Evolutionary conservation across 441 rosid genomes (phyloP), one percentile per base, ranked within the genome.

Genomic region (Hypseocharis bilobata): DNA sequence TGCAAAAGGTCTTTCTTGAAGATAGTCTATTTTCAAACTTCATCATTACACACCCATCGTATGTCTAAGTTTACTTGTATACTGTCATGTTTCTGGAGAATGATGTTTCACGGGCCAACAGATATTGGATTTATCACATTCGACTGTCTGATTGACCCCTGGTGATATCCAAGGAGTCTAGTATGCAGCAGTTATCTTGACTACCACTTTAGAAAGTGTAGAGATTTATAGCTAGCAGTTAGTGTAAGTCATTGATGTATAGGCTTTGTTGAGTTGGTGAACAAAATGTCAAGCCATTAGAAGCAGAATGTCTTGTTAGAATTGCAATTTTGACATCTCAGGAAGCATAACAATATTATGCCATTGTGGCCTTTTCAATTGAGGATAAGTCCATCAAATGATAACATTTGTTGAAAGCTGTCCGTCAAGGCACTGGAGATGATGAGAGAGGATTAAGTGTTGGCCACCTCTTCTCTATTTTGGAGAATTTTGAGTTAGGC

Each of bases 11-110:
- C 60, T 66, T 62, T 56, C 4, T 44, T 58, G 34, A 45, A 59
- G 47, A 1, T 40, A 40, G 40, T 47, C 44, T 13, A 16, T 63
- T 61, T 68, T 63, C 42, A 30, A 27, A 25, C 58, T 71, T 60
- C 30, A 64, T 56, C 51, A 22, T n/a, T 26, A 65, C 51, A 34
- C 16, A 60, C 20, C 22, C 38, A n/a, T n/a, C n/a, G n/a, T 45
- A 28, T 59, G 2, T 27, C 16, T 54, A 40, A n/a, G 47, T 40
- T 3, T 13, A 40, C 16, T 40, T 40, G 47, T 40, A 40, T 40
- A 3, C 14, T 11, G 47, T 19, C 59, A 11, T 8, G 30, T 25
- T 55, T 55, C 30, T 55, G 30, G 30, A 55, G 60, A 14, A 10
- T 55, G 60, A 13, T 22, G n/a, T n/a, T n/a, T n/a, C n/a, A n/a